Evolutionary conservation across 2,329 filamentous ascomycete species (phyloP), one percentile per base, ranked within the genome.

Genomic region (Verticillium zaregamsianum): DNA sequence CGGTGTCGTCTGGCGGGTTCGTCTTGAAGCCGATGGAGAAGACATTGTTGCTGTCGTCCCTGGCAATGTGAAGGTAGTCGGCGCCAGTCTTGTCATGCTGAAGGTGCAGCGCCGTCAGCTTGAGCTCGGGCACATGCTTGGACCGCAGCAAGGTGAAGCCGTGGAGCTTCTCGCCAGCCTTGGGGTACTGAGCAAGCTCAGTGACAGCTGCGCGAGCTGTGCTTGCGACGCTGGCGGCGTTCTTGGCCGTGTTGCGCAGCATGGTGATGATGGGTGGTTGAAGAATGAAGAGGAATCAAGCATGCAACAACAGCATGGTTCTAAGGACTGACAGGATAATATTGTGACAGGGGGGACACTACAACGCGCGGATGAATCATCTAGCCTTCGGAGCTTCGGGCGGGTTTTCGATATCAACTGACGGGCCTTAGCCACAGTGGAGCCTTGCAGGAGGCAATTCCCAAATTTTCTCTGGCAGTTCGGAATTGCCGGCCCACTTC

Each of bases 21-120:
- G 95, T 99, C 85, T 97, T 97, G 87, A 99, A 99, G 59, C 93
- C 95, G 71, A 99, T 96, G 40, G 93, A 96, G 78, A 99, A 99
- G 73, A 98, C 95, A 91, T 99, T 99, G 80, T 99, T 99, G 80
- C 90, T 90, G 73, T 99, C 95, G 62, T 98, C 93, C 68, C 94
- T 85, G 17, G 93, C 94, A 69, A 99, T 90, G 77, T 99, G 95
- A 56, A 99, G 83, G 73, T 98, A 97, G 68, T 99, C 92, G 66
- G 95, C 95, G 63, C 93, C 92, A 0, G 95, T 99, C 80, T 93
- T 93, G 79, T 98, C 91, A 74, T 99, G 95, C 71, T 91, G 89
- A 65, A 99, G 84, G 66, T 96, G 91, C 59, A 98, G 78, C 5
- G 95, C 95, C 1, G 93, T 96, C 71, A 99, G 79, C 76, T 98